A percentile compares a stretch with the other conserved stretches of the same genome.
Evolutionary conservation across 2,329 filamentous ascomycete genomes (phyloP).

Genomic region (Cyphellophora attinorum): DNA sequence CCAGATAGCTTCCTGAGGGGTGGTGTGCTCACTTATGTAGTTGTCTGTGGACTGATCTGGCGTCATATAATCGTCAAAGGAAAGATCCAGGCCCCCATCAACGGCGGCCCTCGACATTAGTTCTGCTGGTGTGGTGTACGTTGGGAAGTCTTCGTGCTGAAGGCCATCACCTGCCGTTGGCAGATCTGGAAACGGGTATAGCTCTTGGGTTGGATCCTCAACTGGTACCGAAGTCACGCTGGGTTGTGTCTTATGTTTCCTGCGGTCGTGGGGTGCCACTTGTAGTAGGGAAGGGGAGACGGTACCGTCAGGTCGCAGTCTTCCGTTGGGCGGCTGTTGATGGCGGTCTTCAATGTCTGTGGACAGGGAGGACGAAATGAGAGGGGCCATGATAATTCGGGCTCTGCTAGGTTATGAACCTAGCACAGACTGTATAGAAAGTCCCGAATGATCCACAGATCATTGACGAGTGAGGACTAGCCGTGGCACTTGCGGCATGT

Average conservation of each 20-base stretch:
- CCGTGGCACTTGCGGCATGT: too few species aligned
- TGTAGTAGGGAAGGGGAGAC: too few species aligned
- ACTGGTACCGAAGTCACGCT: conserved; percentile 12
- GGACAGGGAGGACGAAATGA: background rate
- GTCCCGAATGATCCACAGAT: too few species aligned
- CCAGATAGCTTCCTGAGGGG: conserved; percentile 16
- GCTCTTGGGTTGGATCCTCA: conserved; percentile 2
- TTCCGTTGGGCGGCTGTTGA: too few species aligned
- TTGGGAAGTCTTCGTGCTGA: background rate
- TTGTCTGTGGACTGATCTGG: conserved; percentile 15
- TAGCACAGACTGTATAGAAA: too few species aligned
- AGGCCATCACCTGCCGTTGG: background rate
- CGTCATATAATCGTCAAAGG: conserved; percentile 14
- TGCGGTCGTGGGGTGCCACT: background rate
- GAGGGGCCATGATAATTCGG: background rate
- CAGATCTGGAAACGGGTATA: background rate
- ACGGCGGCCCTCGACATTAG: background rate
- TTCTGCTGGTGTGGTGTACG: background rate
- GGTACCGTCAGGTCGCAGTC: too few species aligned
- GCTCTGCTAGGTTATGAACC: background rate
- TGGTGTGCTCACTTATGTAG: conserved; percentile 15
- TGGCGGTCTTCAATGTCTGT: too few species aligned
- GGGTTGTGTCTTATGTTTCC: conserved; percentile 6
- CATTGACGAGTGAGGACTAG: too few species aligned
- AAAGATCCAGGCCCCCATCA: conserved; percentile 6